Evolutionary conservation across 1,284 basidiomycete species (phyloP).

Genomic region (Dichomitus squalens): DNA sequence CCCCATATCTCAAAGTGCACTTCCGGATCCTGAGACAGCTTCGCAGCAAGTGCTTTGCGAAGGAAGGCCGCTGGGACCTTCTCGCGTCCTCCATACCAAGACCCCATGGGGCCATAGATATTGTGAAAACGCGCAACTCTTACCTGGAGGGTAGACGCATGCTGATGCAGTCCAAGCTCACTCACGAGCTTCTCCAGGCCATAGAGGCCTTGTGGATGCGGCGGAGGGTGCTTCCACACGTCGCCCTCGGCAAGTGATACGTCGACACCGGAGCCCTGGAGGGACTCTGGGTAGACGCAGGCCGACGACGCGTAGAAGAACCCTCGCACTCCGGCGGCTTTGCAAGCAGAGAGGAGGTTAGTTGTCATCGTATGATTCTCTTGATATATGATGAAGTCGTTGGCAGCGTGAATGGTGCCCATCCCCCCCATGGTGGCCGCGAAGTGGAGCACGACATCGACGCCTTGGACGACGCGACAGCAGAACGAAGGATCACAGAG

Average conservation of each 20-base stretch:
- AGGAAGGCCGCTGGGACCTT: constrained; percentile 61
- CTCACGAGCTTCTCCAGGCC: constrained; percentile 59
- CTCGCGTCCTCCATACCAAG: constrained; percentile 56
- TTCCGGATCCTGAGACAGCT: constrained; percentile 20
- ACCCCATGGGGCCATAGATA: constrained; percentile 55
- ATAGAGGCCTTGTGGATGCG: constrained; percentile 56
- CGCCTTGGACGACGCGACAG: constrained; percentile 38
- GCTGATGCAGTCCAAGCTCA: constrained; percentile 46
- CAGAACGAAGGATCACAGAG: constrained; percentile 48
- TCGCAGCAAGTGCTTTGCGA: constrained; percentile 49
- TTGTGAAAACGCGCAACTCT: constrained; percentile 62
- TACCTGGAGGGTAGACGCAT: constrained; percentile 37
- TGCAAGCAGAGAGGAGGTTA: constrained; percentile 46
- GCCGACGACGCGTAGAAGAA: constrained; percentile 64
- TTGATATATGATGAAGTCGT: constrained; percentile 50
- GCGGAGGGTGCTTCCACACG: constrained; percentile 39
- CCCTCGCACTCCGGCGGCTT: constrained; percentile 39
- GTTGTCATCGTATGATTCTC: constrained; percentile 53
- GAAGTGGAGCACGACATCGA: constrained; percentile 53
- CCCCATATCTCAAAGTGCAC: constrained; percentile 58
- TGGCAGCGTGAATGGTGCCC: constrained; percentile 56
- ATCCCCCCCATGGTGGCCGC: constrained; percentile 65
- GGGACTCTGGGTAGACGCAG: constrained; percentile 53
- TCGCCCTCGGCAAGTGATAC: constrained; percentile 50
- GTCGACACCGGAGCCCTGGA: constrained; percentile 41